Evolutionary conservation across 176 grass and related monocot genomes (phyloP).

Genomic region (Carex kokanica): DNA sequence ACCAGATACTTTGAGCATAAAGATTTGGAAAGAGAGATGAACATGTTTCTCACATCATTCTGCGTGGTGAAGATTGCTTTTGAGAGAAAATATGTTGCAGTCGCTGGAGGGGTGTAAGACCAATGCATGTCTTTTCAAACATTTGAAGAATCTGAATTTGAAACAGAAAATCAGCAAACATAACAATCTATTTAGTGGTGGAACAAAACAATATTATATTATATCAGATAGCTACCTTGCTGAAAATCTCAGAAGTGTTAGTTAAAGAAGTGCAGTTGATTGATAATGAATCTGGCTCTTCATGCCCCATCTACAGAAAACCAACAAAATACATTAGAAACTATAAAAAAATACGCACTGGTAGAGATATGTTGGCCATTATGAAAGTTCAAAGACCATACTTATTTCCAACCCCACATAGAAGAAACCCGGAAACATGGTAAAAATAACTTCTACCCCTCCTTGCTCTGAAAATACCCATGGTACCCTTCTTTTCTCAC

Average conservation of each 20-base stretch:
- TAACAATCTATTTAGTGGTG: background rate
- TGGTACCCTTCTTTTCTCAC: background rate
- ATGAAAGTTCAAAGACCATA: background rate
- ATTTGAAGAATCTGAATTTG: conserved; percentile 70
- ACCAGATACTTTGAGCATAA: background rate
- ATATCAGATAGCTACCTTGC: conserved; percentile 44
- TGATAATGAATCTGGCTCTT: conserved; percentile 56
- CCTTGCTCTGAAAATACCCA: conserved; percentile 6
- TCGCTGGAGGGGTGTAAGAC: conserved; percentile 60
- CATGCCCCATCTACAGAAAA: conserved; percentile 43
- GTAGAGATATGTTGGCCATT: background rate
- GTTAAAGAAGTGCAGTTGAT: conserved; percentile 86
- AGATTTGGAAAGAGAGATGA: background rate
- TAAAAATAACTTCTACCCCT: background rate
- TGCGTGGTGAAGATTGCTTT: conserved; percentile 45
- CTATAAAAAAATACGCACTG: background rate
- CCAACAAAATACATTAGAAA: background rate
- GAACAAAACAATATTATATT: conserved; percentile 3
- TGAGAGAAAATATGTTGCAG: conserved; percentile 63
- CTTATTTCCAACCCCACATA: background rate
- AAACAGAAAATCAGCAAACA: conserved; percentile 29
- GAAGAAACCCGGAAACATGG: background rate
- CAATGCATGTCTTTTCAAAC: conserved; percentile 42
- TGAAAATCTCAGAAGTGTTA: conserved; percentile 72
- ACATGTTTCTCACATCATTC: conserved; percentile 65